Conservation (phyloP, 306 rosid genomes). For the Spatholobus suberectus region DNA sequence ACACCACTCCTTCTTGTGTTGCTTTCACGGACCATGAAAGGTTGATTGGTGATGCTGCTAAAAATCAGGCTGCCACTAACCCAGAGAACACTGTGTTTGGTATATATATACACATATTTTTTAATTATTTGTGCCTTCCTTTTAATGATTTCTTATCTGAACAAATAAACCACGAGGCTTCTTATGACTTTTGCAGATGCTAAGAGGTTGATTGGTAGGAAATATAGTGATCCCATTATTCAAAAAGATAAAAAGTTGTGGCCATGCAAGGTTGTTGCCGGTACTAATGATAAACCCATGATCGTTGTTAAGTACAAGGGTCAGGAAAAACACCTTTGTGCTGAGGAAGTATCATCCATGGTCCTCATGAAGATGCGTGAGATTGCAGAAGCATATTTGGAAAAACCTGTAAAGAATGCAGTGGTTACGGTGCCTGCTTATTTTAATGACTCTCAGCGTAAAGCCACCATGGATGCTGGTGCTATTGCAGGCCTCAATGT, state of each 20-base stretch:
- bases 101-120: neutral
- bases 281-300: slow-evolving; percentile 52
- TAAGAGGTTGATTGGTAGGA: slow-evolving; percentile 59
- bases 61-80: slow-evolving; percentile 25
- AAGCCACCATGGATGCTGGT: slow-evolving; percentile 36
- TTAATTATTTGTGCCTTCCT: neutral
- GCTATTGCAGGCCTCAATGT: slow-evolving; percentile 37
- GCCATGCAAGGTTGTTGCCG: slow-evolving; percentile 58
- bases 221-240: slow-evolving; percentile 32
- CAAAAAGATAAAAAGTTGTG: slow-evolving; percentile 45
- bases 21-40: slow-evolving; percentile 48
- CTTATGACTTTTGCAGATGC: slow-evolving; percentile 47
- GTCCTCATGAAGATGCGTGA: slow-evolving; percentile 59
- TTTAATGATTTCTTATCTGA: neutral
- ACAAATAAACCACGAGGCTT: neutral
- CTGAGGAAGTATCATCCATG: slow-evolving; percentile 70
- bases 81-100: slow-evolving; percentile 29
- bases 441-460: slow-evolving; percentile 36
- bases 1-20: slow-evolving; percentile 58
- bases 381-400: slow-evolving; percentile 49
- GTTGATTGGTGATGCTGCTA: slow-evolving; percentile 26
- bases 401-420: slow-evolving; percentile 48
- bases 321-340: slow-evolving; percentile 45
- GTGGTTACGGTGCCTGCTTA: slow-evolving; percentile 57
- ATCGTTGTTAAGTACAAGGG: slow-evolving; percentile 52